Base-by-base conservation (phyloP, 1,139 yeast species). In the Geotrichum carabidarum region DNA sequence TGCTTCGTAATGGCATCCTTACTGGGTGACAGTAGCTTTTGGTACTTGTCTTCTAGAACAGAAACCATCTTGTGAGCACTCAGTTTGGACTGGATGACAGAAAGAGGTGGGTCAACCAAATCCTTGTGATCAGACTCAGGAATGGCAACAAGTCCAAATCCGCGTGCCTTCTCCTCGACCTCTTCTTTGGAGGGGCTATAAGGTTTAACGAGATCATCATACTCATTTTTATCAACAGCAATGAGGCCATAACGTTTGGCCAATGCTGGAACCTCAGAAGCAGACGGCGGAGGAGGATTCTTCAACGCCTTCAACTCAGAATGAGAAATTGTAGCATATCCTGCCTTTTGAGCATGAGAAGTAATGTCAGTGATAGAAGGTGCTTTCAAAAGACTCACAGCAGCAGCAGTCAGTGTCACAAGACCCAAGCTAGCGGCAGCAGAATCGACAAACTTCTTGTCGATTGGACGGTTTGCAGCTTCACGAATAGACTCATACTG, bases 341-440 rank as follows among this genome's bases (percentile, higher is more conserved):
- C 59, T 43, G 59, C 48, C 43, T 54, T 56, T 15, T 57, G 51
- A 5, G 80, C 79, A 45, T 68, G 66, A 7, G 64, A 62, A 5
- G 60, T 53, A 4, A 79, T 55, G 42, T 58, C 62, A 12, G 51
- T 55, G 12, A 58, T 18, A 44, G 63, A 53, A 2, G 65, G 65
- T 0, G 51, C 50, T 42, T 59, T 59, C 38, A 68, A 58, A 14
- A 61, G 44, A 1, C 60, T 58, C 37, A 65, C 62, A 12, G 69
- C 75, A 11, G 56, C 63, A 1, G 60, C 51, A 11, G 75, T 60
- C 15, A 80, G 32, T 0, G 73, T 67, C 4, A 71, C 65, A 56
- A 75, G 64, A 3, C 76, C 77, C 11, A 71, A 58, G n/a, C 65
- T 64, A 7, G 66, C 64, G 1, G 76, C 77, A 22, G 66, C 66